Conservation (phyloP, 1,139 yeast genomes). For the Kodamaea plutei region DNA sequence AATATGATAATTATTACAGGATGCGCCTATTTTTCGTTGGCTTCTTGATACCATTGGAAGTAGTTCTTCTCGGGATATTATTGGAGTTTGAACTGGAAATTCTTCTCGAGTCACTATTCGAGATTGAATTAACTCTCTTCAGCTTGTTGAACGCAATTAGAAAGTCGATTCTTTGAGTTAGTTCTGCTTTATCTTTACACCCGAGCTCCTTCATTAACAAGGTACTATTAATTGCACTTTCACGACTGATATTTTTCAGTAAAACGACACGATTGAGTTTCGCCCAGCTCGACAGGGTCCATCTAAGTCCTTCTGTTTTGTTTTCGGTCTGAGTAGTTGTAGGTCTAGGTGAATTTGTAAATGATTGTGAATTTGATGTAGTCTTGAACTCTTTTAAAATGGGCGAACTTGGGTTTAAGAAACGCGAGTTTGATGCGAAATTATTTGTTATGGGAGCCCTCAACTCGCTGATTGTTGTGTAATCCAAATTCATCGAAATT, state of each 20-base stretch:
- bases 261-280: constrained; percentile 12
- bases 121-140: neutral
- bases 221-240: constrained; percentile 13
- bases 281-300: constrained; percentile 9
- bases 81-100: too few relatives aligned
- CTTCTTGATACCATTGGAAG: neutral
- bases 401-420: neutral
- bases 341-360: neutral
- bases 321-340: too few relatives aligned
- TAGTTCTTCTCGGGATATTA: neutral
- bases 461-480: too few relatives aligned
- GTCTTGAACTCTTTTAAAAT: neutral
- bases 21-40: neutral
- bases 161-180: constrained; percentile 13
- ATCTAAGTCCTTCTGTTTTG: neutral
- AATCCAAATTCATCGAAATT: neutral
- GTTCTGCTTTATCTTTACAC: constrained; percentile 10
- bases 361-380: neutral
- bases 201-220: constrained; percentile 10
- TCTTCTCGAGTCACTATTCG: too few relatives aligned
- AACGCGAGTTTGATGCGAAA: neutral
- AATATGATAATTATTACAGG: too few relatives aligned
- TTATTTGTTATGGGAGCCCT: too few relatives aligned
- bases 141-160: constrained; percentile 9
- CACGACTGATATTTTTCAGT: constrained; percentile 12